These are phyloP conservation scores for Pholiota adiposa DNA, from an alignment of 1,284 basidiomycete species.

Conservation along the genomic window DNA sequence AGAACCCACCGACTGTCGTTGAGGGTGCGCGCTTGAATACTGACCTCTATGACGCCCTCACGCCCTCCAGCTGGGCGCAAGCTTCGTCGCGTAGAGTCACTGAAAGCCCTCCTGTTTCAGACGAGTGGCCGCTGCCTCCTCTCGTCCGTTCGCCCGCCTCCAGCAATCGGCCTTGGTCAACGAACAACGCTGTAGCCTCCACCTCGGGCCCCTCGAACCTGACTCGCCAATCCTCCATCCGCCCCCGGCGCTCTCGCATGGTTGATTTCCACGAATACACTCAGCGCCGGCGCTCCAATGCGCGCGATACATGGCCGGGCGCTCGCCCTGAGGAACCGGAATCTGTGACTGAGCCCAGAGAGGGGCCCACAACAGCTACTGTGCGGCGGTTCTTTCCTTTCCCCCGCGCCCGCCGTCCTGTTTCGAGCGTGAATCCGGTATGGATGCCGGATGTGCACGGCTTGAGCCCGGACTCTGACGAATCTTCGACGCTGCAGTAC, in stretches of 20 bases:
- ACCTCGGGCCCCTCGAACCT: slow-evolving; percentile 32
- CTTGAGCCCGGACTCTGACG: slow-evolving; percentile 21
- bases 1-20: slow-evolving; percentile 35
- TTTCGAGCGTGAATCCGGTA: slow-evolving; percentile 23
- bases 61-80: slow-evolving; percentile 24
- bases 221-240: slow-evolving; percentile 52
- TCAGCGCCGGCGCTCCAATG: slow-evolving; percentile 54
- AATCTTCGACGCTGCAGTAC: slow-evolving; percentile 9
- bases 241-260: slow-evolving; percentile 48
- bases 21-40: slow-evolving; percentile 61
- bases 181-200: slow-evolving; percentile 25
- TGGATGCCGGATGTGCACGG: slow-evolving; percentile 15
- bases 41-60: slow-evolving; percentile 60
- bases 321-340: slow-evolving; percentile 33
- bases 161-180: slow-evolving; percentile 33
- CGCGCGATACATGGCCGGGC: slow-evolving; percentile 29
- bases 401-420: slow-evolving; percentile 38
- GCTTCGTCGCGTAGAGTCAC: slow-evolving; percentile 25
- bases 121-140: slow-evolving; percentile 32
- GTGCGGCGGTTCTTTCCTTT: slow-evolving; percentile 51
- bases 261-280: slow-evolving; percentile 74
- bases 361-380: slow-evolving; percentile 31
- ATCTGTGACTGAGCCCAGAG: slow-evolving; percentile 32
- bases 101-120: slow-evolving; percentile 34
- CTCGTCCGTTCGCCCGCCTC: slow-evolving; percentile 29